Conservation (phyloP, 805 yeast genomes). For the Metschnikowia picachoensis region DNA sequence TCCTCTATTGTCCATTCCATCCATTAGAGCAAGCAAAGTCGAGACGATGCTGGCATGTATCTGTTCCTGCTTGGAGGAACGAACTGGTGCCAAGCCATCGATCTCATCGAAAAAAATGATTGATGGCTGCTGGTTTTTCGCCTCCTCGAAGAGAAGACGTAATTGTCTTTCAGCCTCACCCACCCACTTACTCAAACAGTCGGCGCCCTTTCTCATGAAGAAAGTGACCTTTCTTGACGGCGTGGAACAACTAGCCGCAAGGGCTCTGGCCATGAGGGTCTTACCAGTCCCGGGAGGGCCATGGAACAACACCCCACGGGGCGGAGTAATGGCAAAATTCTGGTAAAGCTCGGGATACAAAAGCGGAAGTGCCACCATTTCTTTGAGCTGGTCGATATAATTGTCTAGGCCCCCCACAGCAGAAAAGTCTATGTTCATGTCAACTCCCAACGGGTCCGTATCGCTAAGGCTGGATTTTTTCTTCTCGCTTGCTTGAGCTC, state of each 20-base stretch:
- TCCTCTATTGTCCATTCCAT: slow-evolving; percentile 98
- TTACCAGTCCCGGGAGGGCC: slow-evolving; percentile 99
- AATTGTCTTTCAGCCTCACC: slow-evolving; percentile 98
- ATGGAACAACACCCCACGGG: slow-evolving; percentile 94
- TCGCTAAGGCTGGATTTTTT: slow-evolving; percentile 68
- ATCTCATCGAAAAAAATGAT: slow-evolving; percentile 97
- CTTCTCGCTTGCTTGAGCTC: slow-evolving; percentile 32
- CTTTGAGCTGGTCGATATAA: slow-evolving; percentile 88
- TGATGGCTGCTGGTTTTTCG: slow-evolving; percentile 91
- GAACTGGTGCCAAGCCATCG: slow-evolving; percentile 96
- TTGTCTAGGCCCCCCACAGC: slow-evolving; percentile 90
- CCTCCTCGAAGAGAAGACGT: slow-evolving; percentile 89
- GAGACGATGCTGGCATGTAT: slow-evolving; percentile 97
- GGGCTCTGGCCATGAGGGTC: slow-evolving; percentile 94
- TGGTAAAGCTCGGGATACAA: slow-evolving; percentile 92
- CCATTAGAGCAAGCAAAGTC: slow-evolving; percentile 92
- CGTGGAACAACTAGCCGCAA: slow-evolving; percentile 92
- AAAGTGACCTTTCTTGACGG: slow-evolving; percentile 84
- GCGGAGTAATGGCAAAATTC: slow-evolving; percentile 88
- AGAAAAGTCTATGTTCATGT: slow-evolving; percentile 77
- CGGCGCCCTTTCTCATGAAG: slow-evolving; percentile 98
- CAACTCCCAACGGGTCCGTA: slow-evolving; percentile 89
- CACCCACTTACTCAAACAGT: slow-evolving; percentile 95
- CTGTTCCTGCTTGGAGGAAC: slow-evolving; percentile 97
- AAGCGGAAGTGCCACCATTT: slow-evolving; percentile 92